These are phyloP conservation scores for Podila epigama DNA, from an alignment of 192 early-diverging fungal genomes.

Conservation along the genomic window DNA sequence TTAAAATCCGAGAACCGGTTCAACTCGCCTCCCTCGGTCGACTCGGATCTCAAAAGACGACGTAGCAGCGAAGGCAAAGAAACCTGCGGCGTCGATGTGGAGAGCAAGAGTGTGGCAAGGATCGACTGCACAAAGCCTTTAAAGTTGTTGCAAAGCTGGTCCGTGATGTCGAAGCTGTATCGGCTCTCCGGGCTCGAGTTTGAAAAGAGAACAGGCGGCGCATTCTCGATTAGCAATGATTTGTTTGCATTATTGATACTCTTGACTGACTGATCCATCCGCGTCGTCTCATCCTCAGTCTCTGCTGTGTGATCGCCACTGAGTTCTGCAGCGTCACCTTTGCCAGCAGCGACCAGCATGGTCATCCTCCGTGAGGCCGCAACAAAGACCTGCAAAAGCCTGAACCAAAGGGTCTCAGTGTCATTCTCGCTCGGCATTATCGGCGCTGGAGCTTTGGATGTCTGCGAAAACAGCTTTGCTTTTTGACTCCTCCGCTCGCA, in stretches of 20 bases:
- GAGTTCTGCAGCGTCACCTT: background rate
- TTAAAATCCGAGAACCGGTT: slow-evolving; percentile 62
- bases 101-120: slow-evolving; percentile 60
- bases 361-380: slow-evolving; percentile 60
- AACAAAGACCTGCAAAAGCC: slow-evolving; percentile 64
- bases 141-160: slow-evolving; percentile 58
- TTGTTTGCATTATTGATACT: background rate
- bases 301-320: background rate
- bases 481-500: slow-evolving; percentile 55
- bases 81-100: slow-evolving; percentile 64
- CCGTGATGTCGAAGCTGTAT: slow-evolving; percentile 31
- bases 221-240: slow-evolving; percentile 18
- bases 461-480: slow-evolving; percentile 20
- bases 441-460: slow-evolving; percentile 9
- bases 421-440: slow-evolving; percentile 46
- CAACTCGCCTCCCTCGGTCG: slow-evolving; percentile 18
- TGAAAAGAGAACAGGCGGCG: slow-evolving; percentile 34
- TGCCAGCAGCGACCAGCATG: slow-evolving; percentile 12
- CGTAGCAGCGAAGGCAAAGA: slow-evolving; percentile 62
- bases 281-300: background rate
- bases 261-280: background rate
- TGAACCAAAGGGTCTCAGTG: slow-evolving; percentile 63
- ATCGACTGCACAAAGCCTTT: slow-evolving; percentile 68
- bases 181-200: slow-evolving; percentile 32
- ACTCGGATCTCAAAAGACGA: slow-evolving; percentile 62